A percentile compares a stretch with the other conserved stretches of the same genome.
Evolutionary conservation across 164 flowering plant species (phyloP).

Genomic region (Macadamia tetraphylla): DNA sequence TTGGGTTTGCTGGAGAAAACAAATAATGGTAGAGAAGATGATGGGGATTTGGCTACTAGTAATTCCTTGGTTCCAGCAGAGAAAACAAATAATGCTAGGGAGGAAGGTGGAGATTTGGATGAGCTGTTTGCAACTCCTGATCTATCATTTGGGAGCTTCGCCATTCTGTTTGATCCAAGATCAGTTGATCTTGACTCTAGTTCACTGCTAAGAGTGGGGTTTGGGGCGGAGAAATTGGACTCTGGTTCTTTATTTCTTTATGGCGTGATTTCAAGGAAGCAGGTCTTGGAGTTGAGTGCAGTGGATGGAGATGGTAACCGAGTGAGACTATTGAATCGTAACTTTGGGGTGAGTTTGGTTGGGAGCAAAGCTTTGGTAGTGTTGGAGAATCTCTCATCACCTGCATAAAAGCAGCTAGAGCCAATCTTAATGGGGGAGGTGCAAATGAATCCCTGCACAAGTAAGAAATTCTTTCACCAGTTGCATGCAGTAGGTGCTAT

Average conservation of each 20-base stretch:
- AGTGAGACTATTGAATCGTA: slow-evolving; percentile 29
- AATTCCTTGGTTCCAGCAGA: slow-evolving; percentile 19
- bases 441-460: slow-evolving; percentile 2
- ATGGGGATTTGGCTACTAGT: slow-evolving; percentile 28
- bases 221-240: slow-evolving; percentile 29
- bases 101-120: slow-evolving; percentile 36
- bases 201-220: slow-evolving; percentile 42
- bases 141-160: slow-evolving; percentile 55
- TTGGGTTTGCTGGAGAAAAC: slow-evolving; percentile 15
- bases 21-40: slow-evolving; percentile 39
- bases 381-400: slow-evolving; percentile 51
- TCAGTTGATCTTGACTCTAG: slow-evolving; percentile 40
- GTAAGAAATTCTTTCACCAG: too few species aligned
- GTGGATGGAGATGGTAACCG: slow-evolving; percentile 50
- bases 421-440: slow-evolving; percentile 8
- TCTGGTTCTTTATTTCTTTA: slow-evolving; percentile 33
- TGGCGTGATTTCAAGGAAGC: slow-evolving; percentile 49
- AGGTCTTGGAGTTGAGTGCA: slow-evolving; percentile 46
- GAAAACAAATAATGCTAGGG: slow-evolving; percentile 13
- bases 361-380: slow-evolving; percentile 49
- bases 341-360: slow-evolving; percentile 48
- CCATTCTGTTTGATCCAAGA: slow-evolving; percentile 53
- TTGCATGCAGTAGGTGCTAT: too few species aligned
- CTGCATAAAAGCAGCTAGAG: slow-evolving; percentile 31
- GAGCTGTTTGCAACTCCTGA: slow-evolving; percentile 53